phyloP scores from a whole-genome alignment of 768 basidiomycete species.

The Lentinula sp. region DNA sequence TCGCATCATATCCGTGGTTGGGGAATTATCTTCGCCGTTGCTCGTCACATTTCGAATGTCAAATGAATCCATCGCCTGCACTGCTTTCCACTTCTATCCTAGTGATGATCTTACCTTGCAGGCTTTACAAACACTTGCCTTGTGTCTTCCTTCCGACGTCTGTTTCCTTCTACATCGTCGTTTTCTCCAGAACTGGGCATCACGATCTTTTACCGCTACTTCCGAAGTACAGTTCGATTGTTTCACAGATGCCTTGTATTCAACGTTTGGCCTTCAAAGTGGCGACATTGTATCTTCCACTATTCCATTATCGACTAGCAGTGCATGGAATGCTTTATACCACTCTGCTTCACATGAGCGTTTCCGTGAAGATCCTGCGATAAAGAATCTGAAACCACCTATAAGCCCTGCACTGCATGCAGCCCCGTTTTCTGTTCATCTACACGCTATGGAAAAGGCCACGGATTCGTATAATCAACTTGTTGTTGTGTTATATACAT shows the following conservation, averaged over 20 bases:
- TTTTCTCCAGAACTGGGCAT: constrained; percentile 58
- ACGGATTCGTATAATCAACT: constrained; percentile 28
- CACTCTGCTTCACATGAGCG: constrained; percentile 35
- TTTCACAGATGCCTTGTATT: constrained; percentile 46
- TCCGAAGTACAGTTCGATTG: constrained; percentile 52
- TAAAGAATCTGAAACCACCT: constrained; percentile 35
- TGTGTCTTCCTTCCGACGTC: constrained; percentile 48
- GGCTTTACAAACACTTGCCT: constrained; percentile 57
- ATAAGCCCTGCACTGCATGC: constrained; percentile 13
- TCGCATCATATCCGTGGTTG: neutral
- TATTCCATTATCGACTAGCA: constrained; percentile 5
- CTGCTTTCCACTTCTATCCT: constrained; percentile 51
- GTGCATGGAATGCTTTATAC: constrained; percentile 44
- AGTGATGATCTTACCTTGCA: constrained; percentile 49
- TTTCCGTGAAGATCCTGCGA: constrained; percentile 55
- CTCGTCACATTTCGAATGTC: constrained; percentile 38
- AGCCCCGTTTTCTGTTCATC: constrained; percentile 15
- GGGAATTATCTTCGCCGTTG: neutral
- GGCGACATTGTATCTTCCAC: neutral
- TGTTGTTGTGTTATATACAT: constrained; percentile 58
- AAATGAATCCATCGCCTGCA: constrained; percentile 40
- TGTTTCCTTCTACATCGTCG: constrained; percentile 50
- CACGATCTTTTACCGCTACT: constrained; percentile 31
- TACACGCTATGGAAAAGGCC: neutral
- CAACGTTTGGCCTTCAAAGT: constrained; percentile 31